Evolutionary conservation across 495 filamentous ascomycete species (phyloP), one percentile per base, ranked within the genome.

Genomic region (Podospora comata): DNA sequence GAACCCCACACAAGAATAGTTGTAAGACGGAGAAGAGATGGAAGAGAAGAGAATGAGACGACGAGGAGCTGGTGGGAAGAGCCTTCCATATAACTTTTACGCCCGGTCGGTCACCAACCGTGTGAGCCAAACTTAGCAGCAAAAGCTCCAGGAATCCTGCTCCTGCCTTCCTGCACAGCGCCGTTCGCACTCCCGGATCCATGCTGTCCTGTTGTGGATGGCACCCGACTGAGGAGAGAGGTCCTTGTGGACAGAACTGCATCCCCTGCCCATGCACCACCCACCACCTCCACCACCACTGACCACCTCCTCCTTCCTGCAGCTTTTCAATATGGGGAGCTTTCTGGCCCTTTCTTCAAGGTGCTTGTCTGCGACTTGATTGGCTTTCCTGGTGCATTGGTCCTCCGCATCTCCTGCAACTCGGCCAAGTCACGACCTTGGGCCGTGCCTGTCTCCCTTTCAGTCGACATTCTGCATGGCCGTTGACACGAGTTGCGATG

Each of bases 321-420:
- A 26, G 55, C 55, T 19, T 58, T 26, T 26, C 55, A 58, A 58
- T 58, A 58, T 58, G 18, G 55, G 18, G 55, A 58, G 55, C 55
- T 58, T 58, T 58, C 55, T 58, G n/a, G 55, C 55, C 23, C 18
- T 58, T 58, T 58, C 55, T 20, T 58, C n/a, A 1, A 23, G 23
- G 23, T 23, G 55, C 39, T 58, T 5, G 55, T 58, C 18, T 5
- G 1, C 55, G 55, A 26, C 18, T 4, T 58, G 55, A 58, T 58
- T 58, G 55, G 55, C 23, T 58, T 26, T 7, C 6, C n/a, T 58
- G 13, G n/a, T 26, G 23, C 55, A 4, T 58, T 19, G n/a, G 55
- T 58, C n/a, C 55, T 20, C 23, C 23, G 55, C 55, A 58, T 26
- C 55, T 58, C 55, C 55, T 58, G n/a, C 55, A 58, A 48, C 39